These are phyloP conservation scores for Crithidia expoeki DNA, from an alignment of 208 protist species.

Conservation along the genomic window DNA sequence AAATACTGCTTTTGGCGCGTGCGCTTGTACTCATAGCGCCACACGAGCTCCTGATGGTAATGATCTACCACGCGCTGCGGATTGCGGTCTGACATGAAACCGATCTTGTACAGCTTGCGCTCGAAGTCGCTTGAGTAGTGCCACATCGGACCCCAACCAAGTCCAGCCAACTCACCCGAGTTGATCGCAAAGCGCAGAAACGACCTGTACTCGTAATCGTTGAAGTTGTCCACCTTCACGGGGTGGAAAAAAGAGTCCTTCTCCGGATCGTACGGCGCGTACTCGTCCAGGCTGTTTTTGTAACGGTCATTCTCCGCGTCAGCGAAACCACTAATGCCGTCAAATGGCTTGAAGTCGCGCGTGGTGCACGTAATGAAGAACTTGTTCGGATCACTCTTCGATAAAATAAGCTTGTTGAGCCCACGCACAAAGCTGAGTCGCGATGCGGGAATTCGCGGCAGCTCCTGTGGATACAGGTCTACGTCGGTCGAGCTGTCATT, in stretches of 20 bases:
- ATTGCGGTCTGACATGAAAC: slow-evolving; percentile 89
- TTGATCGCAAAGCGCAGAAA: slow-evolving; percentile 91
- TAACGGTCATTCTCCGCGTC: slow-evolving; percentile 82
- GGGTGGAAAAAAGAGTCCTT: slow-evolving; percentile 92
- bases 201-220: slow-evolving; percentile 89
- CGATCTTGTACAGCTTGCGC: slow-evolving; percentile 93
- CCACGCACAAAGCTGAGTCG: slow-evolving; percentile 89
- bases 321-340: slow-evolving; percentile 85
- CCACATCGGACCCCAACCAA: slow-evolving; percentile 93
- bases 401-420: slow-evolving; percentile 89
- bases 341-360: slow-evolving; percentile 90
- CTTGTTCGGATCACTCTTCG: slow-evolving; percentile 83
- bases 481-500: slow-evolving; percentile 84
- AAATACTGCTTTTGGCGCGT: slow-evolving; percentile 91
- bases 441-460: slow-evolving; percentile 88
- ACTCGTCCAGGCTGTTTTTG: slow-evolving; percentile 88
- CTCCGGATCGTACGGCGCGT: slow-evolving; percentile 86
- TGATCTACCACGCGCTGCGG: slow-evolving; percentile 91
- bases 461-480: slow-evolving; percentile 87
- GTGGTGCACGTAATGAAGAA: slow-evolving; percentile 92
- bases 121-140: slow-evolving; percentile 92
- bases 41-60: slow-evolving; percentile 93
- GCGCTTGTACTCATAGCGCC: slow-evolving; percentile 89
- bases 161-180: slow-evolving; percentile 88
- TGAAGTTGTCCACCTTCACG: slow-evolving; percentile 86